A percentile compares a stretch with the other conserved stretches of the same genome.
Conservation (phyloP, 257 asterid genomes). For the Marsdenia floribunda region DNA sequence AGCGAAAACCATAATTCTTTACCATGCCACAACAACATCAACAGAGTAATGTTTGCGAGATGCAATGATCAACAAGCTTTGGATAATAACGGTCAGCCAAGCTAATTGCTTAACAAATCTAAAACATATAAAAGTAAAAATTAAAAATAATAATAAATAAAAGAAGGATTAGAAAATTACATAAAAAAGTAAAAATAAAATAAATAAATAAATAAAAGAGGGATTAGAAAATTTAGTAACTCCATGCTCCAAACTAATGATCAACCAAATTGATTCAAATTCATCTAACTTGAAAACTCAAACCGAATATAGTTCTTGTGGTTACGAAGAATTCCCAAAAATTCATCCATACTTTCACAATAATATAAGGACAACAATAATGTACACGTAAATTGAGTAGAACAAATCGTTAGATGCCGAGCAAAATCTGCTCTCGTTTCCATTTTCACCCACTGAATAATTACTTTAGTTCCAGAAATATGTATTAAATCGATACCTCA, state of each 20-base stretch:
- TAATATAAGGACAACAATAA: neutral
- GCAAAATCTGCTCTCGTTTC: neutral
- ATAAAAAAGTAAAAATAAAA: no score
- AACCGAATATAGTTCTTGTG: neutral
- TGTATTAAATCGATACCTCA: neutral
- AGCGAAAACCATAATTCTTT: conserved; percentile 14
- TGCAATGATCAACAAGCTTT: conserved; percentile 88
- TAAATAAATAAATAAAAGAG: conserved; percentile 5
- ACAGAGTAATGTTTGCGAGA: conserved; percentile 97
- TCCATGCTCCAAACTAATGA: neutral
- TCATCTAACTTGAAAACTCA: neutral
- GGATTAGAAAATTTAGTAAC: neutral
- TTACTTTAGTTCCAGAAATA: neutral
- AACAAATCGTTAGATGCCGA: neutral
- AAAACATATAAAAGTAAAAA: conserved; percentile 13
- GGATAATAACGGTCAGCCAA: conserved; percentile 68
- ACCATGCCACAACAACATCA: conserved; percentile 97
- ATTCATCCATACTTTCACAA: neutral
- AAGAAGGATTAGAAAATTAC: conserved; percentile 5
- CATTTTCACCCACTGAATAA: neutral
- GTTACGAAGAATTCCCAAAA: neutral
- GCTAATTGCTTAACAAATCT: conserved; percentile 83
- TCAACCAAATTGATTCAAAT: neutral
- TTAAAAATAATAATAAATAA: neutral
- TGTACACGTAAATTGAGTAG: neutral